Evolutionary conservation across 2,329 filamentous ascomycete species (phyloP).

Genomic region (Dothideomycetidae sp.): DNA sequence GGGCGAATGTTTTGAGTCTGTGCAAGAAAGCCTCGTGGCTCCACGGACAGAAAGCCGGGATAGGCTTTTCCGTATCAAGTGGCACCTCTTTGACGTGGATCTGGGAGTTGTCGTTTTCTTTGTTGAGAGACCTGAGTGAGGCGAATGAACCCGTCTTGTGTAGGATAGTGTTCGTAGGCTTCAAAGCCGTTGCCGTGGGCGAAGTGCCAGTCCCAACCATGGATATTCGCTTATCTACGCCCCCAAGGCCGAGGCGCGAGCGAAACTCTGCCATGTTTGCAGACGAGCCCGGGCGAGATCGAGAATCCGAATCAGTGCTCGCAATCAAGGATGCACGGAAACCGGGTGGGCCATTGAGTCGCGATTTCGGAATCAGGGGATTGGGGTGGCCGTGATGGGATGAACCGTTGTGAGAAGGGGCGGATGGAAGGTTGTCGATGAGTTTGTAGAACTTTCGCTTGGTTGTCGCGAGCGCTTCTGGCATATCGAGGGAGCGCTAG

Average conservation of each 20-base stretch:
- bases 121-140: slow-evolving; percentile 21
- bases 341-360: neutral
- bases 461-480: slow-evolving; percentile 53
- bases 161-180: slow-evolving; percentile 17
- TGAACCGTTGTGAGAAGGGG: slow-evolving; percentile 27
- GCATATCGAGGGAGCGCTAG: too few relatives aligned
- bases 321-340: neutral
- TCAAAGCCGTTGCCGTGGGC: slow-evolving; percentile 18
- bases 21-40: slow-evolving; percentile 71
- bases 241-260: neutral
- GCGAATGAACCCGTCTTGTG: slow-evolving; percentile 28
- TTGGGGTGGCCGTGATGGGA: neutral
- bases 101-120: slow-evolving; percentile 13
- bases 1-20: slow-evolving; percentile 74
- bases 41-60: slow-evolving; percentile 64
- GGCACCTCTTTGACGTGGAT: slow-evolving; percentile 8
- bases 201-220: neutral
- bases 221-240: neutral
- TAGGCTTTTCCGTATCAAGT: slow-evolving; percentile 27
- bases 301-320: neutral
- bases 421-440: slow-evolving; percentile 42
- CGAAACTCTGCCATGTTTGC: neutral
- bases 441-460: slow-evolving; percentile 72
- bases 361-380: neutral
- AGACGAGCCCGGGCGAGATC: neutral